These are phyloP conservation scores for Viola odorata DNA, from an alignment of 345 rosid genomes.

Conservation along the genomic window DNA sequence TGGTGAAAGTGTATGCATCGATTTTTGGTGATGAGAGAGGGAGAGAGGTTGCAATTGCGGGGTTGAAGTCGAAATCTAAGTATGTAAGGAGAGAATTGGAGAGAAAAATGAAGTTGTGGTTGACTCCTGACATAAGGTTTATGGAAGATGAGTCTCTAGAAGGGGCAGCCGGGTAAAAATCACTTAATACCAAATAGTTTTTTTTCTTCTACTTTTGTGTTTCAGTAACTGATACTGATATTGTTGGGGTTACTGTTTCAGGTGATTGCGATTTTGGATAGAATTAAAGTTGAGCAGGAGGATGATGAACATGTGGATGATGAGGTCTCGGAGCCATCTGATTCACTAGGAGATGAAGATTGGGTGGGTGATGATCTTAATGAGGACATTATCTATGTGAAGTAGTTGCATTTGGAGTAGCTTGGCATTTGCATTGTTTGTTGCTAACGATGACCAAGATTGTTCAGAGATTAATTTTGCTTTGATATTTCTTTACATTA, in stretches of 20 bases:
- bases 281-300: constrained; percentile 60
- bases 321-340: constrained; percentile 26
- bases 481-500: too few relatives aligned
- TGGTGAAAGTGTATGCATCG: constrained; percentile 88
- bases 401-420: constrained; percentile 28
- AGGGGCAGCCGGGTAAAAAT: constrained; percentile 85
- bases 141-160: constrained; percentile 82
- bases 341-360: constrained; percentile 39
- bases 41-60: constrained; percentile 77
- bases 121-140: constrained; percentile 86
- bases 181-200: neutral
- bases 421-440: neutral
- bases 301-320: constrained; percentile 20
- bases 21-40: constrained; percentile 97
- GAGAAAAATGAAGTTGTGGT: constrained; percentile 77
- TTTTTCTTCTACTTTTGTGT: neutral
- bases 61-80: constrained; percentile 73
- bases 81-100: constrained; percentile 77
- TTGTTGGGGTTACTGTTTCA: constrained; percentile 18
- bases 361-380: constrained; percentile 70
- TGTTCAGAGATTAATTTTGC: constrained; percentile 19
- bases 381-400: constrained; percentile 68
- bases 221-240: neutral
- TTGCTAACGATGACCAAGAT: neutral
- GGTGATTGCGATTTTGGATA: constrained; percentile 80